Conservation (phyloP, 805 yeast genomes). For the Dipodascus geniculatus region DNA sequence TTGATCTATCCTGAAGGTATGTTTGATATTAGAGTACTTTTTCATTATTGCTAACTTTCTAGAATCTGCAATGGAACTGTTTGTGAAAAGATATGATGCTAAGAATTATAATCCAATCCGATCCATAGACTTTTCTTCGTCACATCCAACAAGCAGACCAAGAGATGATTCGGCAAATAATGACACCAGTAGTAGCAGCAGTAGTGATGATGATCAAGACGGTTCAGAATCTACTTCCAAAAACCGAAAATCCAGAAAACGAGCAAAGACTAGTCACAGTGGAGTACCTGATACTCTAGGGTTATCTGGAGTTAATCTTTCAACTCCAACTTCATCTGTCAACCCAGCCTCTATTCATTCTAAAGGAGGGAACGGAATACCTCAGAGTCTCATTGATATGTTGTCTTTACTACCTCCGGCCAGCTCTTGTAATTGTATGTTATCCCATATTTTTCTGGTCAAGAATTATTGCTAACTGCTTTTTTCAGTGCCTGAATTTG, state of each 20-base stretch:
- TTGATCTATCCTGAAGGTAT: slow-evolving; percentile 46
- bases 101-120: slow-evolving; percentile 14
- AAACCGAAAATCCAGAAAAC: not conserved
- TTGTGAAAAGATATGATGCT: slow-evolving; percentile 24
- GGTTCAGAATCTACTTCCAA: not conserved
- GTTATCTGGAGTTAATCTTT: not conserved
- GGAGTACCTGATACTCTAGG: slow-evolving; percentile 1
- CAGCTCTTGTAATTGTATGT: slow-evolving; percentile 8
- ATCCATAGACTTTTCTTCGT: slow-evolving; percentile 12
- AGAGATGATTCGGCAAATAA: not conserved
- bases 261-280: slow-evolving; percentile 6
- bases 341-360: slow-evolving; percentile 10
- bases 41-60: not conserved
- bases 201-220: not conserved
- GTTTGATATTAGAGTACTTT: not conserved
- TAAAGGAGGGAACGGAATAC: slow-evolving; percentile 14
- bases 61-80: slow-evolving; percentile 31
- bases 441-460: not conserved
- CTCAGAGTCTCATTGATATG: slow-evolving; percentile 33
- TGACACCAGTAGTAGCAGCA: not conserved
- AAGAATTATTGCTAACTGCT: slow-evolving; percentile 31
- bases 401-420: slow-evolving; percentile 51
- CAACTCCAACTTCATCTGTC: slow-evolving; percentile 16
- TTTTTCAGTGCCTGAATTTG: slow-evolving; percentile 36
- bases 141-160: slow-evolving; percentile 1